Evolutionary conservation across 371 early-diverging fungal species (phyloP).

Genomic region (Mucor circinelloides): DNA sequence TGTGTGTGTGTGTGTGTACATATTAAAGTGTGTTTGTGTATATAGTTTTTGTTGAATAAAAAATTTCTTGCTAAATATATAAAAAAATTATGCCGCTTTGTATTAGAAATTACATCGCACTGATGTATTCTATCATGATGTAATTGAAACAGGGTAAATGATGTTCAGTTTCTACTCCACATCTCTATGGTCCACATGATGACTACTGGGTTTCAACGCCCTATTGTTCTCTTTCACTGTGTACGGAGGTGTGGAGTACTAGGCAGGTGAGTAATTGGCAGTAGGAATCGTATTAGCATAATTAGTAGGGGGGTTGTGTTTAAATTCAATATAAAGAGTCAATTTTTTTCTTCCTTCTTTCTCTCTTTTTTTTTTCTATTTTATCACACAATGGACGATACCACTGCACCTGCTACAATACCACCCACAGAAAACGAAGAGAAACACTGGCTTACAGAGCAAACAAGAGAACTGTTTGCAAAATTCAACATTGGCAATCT

Average conservation of each 20-base stretch:
- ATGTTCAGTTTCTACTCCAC: not conserved
- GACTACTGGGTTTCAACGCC: not conserved
- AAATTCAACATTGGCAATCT: slow-evolving; percentile 53
- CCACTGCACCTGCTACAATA: not conserved
- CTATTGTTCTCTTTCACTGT: not conserved
- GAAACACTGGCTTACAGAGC: slow-evolving; percentile 1
- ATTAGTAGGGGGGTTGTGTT: not conserved
- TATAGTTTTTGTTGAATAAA: not conserved
- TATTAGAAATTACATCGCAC: not conserved
- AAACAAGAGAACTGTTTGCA: slow-evolving; percentile 27
- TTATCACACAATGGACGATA: not conserved
- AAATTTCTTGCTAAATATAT: not conserved
- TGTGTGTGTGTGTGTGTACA: not conserved
- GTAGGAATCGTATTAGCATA: not conserved
- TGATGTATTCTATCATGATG: not conserved
- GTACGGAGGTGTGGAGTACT: not conserved
- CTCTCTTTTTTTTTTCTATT: not conserved
- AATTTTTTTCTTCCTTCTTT: not conserved
- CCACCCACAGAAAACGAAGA: not conserved
- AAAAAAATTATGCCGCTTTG: not conserved
- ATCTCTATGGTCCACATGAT: not conserved
- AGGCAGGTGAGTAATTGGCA: not conserved
- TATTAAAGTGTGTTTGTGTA: not conserved
- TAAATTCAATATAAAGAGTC: not conserved
- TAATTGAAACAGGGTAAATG: not conserved